A percentile compares a stretch with the other conserved stretches of the same genome.
These are phyloP conservation scores for Camelina neglecta DNA, from an alignment of 345 rosid genomes.

Conservation along the genomic window DNA sequence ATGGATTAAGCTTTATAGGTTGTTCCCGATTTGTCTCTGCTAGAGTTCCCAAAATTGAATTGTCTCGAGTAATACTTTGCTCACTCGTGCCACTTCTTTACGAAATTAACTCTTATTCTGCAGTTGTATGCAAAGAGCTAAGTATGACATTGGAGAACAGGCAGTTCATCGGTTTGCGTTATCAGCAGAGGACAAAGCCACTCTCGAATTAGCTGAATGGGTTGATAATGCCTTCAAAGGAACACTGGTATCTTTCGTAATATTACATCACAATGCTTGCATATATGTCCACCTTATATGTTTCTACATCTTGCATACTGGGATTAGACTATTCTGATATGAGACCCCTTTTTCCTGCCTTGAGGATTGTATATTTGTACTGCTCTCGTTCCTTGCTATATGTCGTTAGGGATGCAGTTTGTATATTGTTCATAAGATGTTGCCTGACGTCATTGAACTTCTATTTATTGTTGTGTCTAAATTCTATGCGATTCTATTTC, in stretches of 20 bases:
- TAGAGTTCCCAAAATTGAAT: constrained; percentile 12
- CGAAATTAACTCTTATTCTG: constrained; percentile 39
- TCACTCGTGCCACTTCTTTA: constrained; percentile 13
- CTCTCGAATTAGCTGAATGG: constrained; percentile 97
- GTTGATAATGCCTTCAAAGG: constrained; percentile 77
- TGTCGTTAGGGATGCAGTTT: constrained; percentile 12
- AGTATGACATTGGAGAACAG: constrained; percentile 95
- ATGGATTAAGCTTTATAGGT: constrained; percentile 1
- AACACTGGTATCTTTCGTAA: constrained; percentile 62
- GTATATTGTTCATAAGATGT: constrained; percentile 19
- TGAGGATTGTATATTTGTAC: constrained; percentile 19
- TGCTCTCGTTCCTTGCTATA: constrained; percentile 13
- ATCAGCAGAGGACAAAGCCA: constrained; percentile 96
- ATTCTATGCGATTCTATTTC: constrained; percentile 2
- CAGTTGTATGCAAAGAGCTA: constrained; percentile 97
- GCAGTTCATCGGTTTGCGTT: constrained; percentile 89
- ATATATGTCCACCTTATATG: constrained; percentile 17
- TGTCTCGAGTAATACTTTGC: constrained; percentile 4
- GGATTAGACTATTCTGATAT: constrained; percentile 16
- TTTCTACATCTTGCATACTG: constrained; percentile 4
- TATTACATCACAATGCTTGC: constrained; percentile 33
- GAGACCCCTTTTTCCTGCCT: constrained; percentile 16
- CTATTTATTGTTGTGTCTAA: background rate
- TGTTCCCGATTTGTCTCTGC: constrained; percentile 16
- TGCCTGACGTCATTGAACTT: constrained; percentile 2